phyloP scores from a whole-genome alignment of 441 rosid genomes.

The Adansonia rubrostipa region DNA sequence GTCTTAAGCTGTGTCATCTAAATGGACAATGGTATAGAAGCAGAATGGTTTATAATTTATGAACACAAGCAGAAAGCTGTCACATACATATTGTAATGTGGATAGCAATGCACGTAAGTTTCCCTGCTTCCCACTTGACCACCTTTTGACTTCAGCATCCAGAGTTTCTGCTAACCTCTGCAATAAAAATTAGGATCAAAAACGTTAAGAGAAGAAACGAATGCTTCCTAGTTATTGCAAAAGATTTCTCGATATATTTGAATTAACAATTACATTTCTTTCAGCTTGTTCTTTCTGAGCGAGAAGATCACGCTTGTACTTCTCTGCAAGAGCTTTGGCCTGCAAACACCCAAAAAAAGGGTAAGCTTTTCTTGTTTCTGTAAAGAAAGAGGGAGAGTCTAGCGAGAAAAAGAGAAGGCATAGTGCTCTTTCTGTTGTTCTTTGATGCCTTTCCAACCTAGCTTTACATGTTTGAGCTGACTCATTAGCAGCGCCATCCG shows the following conservation, averaged over 20 bases:
- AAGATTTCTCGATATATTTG: conserved; percentile 1
- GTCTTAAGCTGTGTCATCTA: background rate
- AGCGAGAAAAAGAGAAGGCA: conserved; percentile 28
- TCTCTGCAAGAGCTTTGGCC: conserved; percentile 96
- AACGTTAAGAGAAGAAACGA: conserved; percentile 18
- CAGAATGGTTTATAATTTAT: background rate
- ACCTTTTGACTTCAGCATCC: conserved; percentile 88
- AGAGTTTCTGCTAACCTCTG: conserved; percentile 80
- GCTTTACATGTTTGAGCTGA: conserved; percentile 71
- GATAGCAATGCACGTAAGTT: conserved; percentile 91
- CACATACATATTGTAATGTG: conserved; percentile 82
- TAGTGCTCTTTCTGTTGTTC: conserved; percentile 89
- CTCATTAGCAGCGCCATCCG: conserved; percentile 54
- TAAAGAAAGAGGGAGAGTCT: background rate
- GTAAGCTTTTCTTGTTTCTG: conserved; percentile 10
- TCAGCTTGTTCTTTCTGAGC: conserved; percentile 91
- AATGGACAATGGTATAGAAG: background rate
- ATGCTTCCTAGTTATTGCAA: background rate
- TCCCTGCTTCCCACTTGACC: conserved; percentile 90
- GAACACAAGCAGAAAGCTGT: conserved; percentile 9
- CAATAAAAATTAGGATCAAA: conserved; percentile 28
- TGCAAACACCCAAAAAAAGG: conserved; percentile 42
- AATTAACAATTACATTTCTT: conserved; percentile 66
- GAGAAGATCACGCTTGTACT: conserved; percentile 81
- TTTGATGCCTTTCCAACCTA: conserved; percentile 73